Conservation (phyloP, 441 rosid species). For the Codiaeum variegatum region DNA sequence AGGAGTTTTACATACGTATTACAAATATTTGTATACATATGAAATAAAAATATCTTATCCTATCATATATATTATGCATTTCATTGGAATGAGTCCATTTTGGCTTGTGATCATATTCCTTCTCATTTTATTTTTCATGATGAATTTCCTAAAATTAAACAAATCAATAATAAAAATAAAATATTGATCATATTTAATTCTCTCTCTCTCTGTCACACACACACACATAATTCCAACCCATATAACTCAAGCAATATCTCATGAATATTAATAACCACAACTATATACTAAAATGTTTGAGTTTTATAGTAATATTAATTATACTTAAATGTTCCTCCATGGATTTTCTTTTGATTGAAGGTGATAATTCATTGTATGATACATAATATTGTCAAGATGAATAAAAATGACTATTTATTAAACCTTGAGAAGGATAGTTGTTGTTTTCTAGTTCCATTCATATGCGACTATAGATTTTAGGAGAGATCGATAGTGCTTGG, state of each 20-base stretch:
- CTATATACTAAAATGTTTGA: too few species aligned
- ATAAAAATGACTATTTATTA: not conserved
- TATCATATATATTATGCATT: conserved; percentile 23
- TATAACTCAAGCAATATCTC: too few species aligned
- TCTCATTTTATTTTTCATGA: not conserved
- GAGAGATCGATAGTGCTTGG: not conserved
- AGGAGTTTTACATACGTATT: too few species aligned
- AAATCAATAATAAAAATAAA: not conserved
- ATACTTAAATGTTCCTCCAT: too few species aligned
- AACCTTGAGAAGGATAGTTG: not conserved
- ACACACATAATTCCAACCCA: not conserved
- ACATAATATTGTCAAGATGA: not conserved
- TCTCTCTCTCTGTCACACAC: too few species aligned
- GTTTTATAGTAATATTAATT: too few species aligned
- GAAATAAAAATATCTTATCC: conserved; percentile 9
- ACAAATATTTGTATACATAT: too few species aligned
- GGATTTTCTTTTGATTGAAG: not conserved
- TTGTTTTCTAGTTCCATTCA: not conserved
- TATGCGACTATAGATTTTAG: not conserved
- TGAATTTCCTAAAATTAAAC: not conserved
- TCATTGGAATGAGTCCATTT: conserved; percentile 21
- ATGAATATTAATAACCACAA: too few species aligned
- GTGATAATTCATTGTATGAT: not conserved
- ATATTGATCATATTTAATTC: too few species aligned
- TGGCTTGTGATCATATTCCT: not conserved